Conservation (phyloP, 768 basidiomycete genomes). For the Lactarius evosmus region DNA sequence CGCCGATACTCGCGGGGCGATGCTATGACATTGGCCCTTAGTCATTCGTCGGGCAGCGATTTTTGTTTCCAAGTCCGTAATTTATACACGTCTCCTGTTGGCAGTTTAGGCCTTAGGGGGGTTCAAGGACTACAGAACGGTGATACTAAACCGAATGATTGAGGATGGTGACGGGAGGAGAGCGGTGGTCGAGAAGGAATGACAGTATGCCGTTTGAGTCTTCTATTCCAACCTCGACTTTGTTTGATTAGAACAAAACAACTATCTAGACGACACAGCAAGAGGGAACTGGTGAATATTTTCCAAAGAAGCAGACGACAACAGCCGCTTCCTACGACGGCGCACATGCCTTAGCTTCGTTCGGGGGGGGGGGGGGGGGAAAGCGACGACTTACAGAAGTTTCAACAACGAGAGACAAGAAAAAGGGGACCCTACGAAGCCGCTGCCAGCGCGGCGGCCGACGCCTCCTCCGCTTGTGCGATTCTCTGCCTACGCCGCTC, state of each 20-base stretch:
- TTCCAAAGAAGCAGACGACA: neutral
- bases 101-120: neutral
- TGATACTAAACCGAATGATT: neutral
- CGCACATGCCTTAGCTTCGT: neutral
- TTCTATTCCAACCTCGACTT: neutral
- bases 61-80: neutral
- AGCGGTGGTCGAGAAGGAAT: neutral
- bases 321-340: neutral
- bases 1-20: neutral
- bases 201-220: neutral
- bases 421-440: conserved; percentile 1
- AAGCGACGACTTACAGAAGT: conserved; percentile 4
- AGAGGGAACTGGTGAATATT: neutral
- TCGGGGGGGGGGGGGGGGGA: too few relatives aligned
- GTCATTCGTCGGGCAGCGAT: neutral
- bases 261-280: conserved; percentile 1
- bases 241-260: neutral
- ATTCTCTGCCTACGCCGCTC: conserved; percentile 44
- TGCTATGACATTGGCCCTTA: neutral
- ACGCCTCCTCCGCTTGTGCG: conserved; percentile 35
- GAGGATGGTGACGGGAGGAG: neutral
- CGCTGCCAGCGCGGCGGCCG: conserved; percentile 20
- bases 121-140: neutral
- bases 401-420: neutral
- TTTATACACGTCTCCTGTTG: neutral